These are phyloP conservation scores for Aaosphaeria arxii DNA, from an alignment of 2,329 filamentous ascomycete genomes.

Conservation along the genomic window DNA sequence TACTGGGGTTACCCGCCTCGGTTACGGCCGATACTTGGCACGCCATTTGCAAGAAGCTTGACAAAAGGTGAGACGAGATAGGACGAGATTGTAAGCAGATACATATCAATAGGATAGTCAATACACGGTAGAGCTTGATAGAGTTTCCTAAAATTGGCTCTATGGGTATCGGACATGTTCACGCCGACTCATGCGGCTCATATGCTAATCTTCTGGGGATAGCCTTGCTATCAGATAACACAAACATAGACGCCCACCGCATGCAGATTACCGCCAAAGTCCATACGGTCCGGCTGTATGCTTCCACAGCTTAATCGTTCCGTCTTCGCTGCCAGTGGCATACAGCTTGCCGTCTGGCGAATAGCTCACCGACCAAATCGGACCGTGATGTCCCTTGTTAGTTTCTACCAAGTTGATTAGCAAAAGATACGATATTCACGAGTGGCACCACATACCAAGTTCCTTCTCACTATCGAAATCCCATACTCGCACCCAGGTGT, in stretches of 20 bases:
- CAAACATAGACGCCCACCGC: no score
- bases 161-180: no score
- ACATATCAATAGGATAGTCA: no score
- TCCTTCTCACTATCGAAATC: conserved; percentile 81
- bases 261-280: conserved; percentile 53
- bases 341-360: conserved; percentile 95
- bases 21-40: not conserved
- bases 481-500: conserved; percentile 96
- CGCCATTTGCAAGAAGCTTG: no score
- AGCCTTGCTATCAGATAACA: no score
- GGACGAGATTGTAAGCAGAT: no score
- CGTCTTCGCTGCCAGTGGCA: conserved; percentile 93
- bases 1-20: conserved; percentile 11
- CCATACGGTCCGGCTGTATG: conserved; percentile 64
- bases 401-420: conserved; percentile 57
- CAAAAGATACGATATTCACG: not conserved
- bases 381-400: conserved; percentile 94
- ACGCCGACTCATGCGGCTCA: no score
- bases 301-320: conserved; percentile 91
- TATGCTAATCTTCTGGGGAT: no score
- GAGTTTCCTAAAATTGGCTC: no score
- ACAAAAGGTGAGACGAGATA: no score
- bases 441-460: conserved; percentile 55
- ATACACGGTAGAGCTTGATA: no score
- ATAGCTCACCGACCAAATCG: conserved; percentile 94